phyloP scores from a whole-genome alignment of 2,329 filamentous ascomycete genomes.

The Salinomyces thailandicus region DNA sequence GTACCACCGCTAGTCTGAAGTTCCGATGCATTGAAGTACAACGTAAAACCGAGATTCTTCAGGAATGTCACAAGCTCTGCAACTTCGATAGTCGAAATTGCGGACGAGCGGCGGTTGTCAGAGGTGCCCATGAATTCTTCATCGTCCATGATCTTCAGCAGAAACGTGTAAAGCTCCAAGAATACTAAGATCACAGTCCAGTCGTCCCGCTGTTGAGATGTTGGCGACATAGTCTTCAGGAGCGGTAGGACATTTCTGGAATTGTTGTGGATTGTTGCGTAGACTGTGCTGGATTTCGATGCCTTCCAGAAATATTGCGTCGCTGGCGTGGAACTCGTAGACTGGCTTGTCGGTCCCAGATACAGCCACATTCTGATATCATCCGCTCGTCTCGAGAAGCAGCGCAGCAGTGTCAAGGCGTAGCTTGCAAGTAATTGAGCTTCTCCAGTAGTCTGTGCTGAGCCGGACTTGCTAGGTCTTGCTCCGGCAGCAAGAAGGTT shows the following conservation, averaged over 20 bases:
- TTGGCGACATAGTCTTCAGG: conserved; percentile 31
- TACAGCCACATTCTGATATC: conserved; percentile 94
- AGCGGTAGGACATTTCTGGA: conserved; percentile 48
- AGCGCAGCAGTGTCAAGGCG: conserved; percentile 71
- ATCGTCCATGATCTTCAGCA: conserved; percentile 86
- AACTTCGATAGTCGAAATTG: conserved; percentile 61
- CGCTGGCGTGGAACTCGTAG: conserved; percentile 51
- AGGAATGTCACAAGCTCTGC: conserved; percentile 69
- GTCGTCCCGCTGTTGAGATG: conserved; percentile 42
- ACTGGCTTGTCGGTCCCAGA: conserved; percentile 44
- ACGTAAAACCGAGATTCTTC: conserved; percentile 79
- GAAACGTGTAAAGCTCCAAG: conserved; percentile 86
- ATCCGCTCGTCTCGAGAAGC: conserved; percentile 71
- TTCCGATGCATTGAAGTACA: conserved; percentile 74
- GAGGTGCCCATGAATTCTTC: conserved; percentile 62
- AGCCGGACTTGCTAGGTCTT: conserved; percentile 25
- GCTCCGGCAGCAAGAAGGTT: conserved; percentile 20
- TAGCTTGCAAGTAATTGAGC: conserved; percentile 74
- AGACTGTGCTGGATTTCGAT: conserved; percentile 45
- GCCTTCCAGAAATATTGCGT: conserved; percentile 80
- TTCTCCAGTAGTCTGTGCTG: too few species aligned
- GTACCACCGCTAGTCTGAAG: conserved; percentile 11
- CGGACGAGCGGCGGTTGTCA: conserved; percentile 44
- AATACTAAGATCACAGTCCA: conserved; percentile 88
- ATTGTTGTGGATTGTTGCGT: conserved; percentile 46